These are phyloP conservation scores for Domatiomyces catenatus DNA, from an alignment of 2,329 filamentous ascomycete species.

Conservation along the genomic window DNA sequence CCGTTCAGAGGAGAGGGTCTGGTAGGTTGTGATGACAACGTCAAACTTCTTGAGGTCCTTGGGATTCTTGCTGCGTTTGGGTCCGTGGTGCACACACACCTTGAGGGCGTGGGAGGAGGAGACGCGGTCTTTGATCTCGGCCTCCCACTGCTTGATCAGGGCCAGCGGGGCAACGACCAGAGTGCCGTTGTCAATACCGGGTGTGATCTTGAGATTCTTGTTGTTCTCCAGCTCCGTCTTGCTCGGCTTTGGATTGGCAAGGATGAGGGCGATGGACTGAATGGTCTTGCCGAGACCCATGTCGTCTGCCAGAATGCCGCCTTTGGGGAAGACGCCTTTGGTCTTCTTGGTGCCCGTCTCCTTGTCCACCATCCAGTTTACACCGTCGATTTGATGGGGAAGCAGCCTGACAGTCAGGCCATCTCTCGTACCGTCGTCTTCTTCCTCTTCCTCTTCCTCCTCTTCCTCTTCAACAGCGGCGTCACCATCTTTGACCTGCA, in stretches of 20 bases:
- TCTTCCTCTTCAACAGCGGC: conserved; percentile 20
- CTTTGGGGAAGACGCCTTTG: conserved; percentile 64
- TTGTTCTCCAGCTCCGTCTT: conserved; percentile 25
- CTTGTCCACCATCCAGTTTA: conserved; percentile 88
- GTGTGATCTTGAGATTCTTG: conserved; percentile 50
- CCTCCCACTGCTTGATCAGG: conserved; percentile 93
- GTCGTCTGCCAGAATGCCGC: conserved; percentile 89
- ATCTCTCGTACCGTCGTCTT: conserved; percentile 51
- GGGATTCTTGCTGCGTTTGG: conserved; percentile 63
- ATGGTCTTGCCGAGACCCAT: conserved; percentile 94
- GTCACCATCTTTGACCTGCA: conserved; percentile 25
- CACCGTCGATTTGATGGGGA: conserved; percentile 85
- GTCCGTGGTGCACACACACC: conserved; percentile 82
- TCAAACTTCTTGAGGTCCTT: conserved; percentile 71
- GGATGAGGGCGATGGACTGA: conserved; percentile 76
- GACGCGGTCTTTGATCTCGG: conserved; percentile 76
- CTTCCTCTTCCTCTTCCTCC: conserved; percentile 36
- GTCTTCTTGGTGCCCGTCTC: conserved; percentile 76
- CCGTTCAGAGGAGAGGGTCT: conserved; percentile 85
- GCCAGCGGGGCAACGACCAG: conserved; percentile 86
- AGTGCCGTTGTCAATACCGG: conserved; percentile 59
- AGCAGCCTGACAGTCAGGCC: conserved; percentile 78
- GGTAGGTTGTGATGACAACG: conserved; percentile 93
- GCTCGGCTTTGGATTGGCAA: conserved; percentile 62
- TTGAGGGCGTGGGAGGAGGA: conserved; percentile 52